These are phyloP conservation scores for Leccinum variicolor DNA, from an alignment of 768 basidiomycete genomes.

Conservation along the genomic window DNA sequence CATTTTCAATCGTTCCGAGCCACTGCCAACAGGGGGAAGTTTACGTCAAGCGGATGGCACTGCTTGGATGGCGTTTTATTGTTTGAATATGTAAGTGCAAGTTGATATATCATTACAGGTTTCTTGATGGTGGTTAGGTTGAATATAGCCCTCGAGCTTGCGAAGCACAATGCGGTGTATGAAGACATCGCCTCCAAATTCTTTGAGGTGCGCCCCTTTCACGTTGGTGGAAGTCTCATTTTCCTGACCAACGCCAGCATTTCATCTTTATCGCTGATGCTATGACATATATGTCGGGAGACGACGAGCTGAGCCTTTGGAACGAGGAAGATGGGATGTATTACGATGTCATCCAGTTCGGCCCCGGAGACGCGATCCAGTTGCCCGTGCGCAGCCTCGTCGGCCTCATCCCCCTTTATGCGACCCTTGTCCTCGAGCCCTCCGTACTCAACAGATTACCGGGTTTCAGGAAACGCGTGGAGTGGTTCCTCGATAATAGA, in stretches of 20 bases:
- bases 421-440: constrained; percentile 91
- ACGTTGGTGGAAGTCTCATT: background rate
- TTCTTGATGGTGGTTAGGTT: constrained; percentile 50
- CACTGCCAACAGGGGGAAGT: constrained; percentile 89
- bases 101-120: background rate
- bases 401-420: constrained; percentile 96
- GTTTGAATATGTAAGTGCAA: constrained; percentile 78
- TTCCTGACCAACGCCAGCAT: constrained; percentile 51
- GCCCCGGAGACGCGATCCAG: constrained; percentile 77
- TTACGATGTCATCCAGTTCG: constrained; percentile 95
- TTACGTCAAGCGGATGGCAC: constrained; percentile 98
- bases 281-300: constrained; percentile 89
- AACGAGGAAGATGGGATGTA: constrained; percentile 97
- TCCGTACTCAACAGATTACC: constrained; percentile 86
- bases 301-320: constrained; percentile 83
- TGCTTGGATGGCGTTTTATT: constrained; percentile 99
- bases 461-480: constrained; percentile 97
- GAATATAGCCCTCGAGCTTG: constrained; percentile 95
- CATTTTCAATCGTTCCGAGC: constrained; percentile 96
- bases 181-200: constrained; percentile 99
- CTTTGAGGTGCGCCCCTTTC: constrained; percentile 58
- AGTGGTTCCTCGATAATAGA: constrained; percentile 98
- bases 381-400: constrained; percentile 93
- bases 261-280: constrained; percentile 99
- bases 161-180: constrained; percentile 96